phyloP scores from a whole-genome alignment of 2,329 filamentous ascomycete species.

The Trichoderma breve region DNA sequence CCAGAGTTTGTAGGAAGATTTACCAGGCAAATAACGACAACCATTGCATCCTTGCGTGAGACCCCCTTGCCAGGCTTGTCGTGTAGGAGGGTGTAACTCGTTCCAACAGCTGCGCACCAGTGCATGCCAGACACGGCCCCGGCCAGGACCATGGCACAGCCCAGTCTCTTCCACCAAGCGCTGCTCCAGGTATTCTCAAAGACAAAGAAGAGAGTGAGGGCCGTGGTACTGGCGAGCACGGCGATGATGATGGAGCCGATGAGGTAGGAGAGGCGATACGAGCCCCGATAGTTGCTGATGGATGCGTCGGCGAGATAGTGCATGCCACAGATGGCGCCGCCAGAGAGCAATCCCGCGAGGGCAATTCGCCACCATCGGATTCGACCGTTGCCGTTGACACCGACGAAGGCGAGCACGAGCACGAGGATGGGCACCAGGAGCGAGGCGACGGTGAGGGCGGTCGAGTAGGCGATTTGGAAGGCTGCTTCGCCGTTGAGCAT shows the following conservation, averaged over 20 bases:
- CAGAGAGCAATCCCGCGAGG: not conserved
- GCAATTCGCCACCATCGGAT: not conserved
- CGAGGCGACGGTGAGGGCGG: not conserved
- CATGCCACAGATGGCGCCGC: not conserved
- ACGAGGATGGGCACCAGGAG: not conserved
- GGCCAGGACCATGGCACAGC: conserved; percentile 66
- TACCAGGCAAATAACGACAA: not conserved
- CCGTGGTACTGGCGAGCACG: conserved; percentile 36
- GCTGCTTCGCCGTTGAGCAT: not conserved
- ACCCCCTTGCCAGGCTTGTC: not conserved
- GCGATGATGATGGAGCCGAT: not conserved
- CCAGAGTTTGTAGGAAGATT: not conserved
- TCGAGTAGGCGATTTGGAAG: not conserved
- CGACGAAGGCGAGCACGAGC: not conserved
- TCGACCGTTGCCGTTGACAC: not conserved
- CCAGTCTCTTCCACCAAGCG: conserved; percentile 69
- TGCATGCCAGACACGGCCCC: conserved; percentile 59
- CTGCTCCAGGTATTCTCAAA: conserved; percentile 73
- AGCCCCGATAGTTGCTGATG: not conserved
- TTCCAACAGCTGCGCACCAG: not conserved
- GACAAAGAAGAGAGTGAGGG: conserved; percentile 73
- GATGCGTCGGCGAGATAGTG: not conserved
- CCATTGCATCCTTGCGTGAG: not conserved
- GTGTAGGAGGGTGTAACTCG: not conserved
- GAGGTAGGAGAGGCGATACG: not conserved